Conservation (phyloP, 371 early-diverging fungal species). For the Apophysomyces sp. region DNA sequence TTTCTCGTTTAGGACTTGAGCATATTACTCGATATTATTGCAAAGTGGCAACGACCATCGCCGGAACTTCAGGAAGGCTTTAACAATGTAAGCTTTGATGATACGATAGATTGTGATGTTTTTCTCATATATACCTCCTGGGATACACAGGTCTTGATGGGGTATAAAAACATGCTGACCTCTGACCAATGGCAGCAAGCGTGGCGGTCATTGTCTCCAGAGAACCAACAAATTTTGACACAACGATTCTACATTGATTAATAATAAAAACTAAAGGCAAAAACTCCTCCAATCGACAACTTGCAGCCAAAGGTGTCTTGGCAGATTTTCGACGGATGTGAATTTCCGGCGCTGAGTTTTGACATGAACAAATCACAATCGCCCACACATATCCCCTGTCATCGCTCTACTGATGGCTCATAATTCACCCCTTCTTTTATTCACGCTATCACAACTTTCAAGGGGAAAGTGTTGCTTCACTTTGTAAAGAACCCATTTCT, state of each 20-base stretch:
- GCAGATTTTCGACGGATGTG: too few relatives aligned
- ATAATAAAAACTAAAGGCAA: background rate
- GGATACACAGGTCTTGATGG: conserved; percentile 52
- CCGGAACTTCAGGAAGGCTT: conserved; percentile 59
- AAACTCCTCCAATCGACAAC: too few relatives aligned
- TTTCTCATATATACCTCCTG: background rate
- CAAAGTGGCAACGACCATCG: conserved; percentile 68
- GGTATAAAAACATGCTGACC: conserved; percentile 67
- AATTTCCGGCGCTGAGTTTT: background rate
- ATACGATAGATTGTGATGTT: background rate
- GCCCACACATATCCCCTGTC: conserved; percentile 1
- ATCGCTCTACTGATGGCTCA: background rate
- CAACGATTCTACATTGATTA: conserved; percentile 1
- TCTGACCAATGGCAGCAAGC: conserved; percentile 61
- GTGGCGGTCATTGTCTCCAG: conserved; percentile 20
- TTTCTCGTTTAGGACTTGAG: conserved; percentile 49
- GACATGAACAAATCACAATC: background rate
- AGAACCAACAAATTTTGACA: conserved; percentile 3
- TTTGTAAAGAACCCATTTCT: background rate
- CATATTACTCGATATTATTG: conserved; percentile 69
- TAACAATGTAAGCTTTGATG: conserved; percentile 43
- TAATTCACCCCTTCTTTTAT: background rate
- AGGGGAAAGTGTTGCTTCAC: background rate
- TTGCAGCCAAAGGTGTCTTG: too few relatives aligned
- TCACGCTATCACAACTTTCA: background rate